Evolutionary conservation across 1,284 basidiomycete genomes (phyloP), one percentile per base, ranked within the genome.

Genomic region (Sporisorium exsertum): DNA sequence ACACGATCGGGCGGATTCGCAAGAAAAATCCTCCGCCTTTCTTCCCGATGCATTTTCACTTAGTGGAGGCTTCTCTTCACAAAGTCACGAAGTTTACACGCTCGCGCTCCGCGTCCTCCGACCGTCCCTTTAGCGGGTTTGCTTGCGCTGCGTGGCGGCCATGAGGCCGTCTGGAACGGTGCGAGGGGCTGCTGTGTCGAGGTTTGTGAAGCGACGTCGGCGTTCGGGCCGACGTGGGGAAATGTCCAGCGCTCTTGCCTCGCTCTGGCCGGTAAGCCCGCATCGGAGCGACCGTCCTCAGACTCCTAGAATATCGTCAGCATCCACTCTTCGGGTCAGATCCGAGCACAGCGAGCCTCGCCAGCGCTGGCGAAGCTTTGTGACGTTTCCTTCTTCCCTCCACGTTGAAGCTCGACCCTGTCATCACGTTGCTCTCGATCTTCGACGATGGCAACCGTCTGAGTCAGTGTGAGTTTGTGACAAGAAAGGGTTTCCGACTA

Each of bases 1-100:
- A 63, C 60, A 49, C 60, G 60, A 63, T 63, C 60, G 60, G 60
- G 60, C 24, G 29, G 26, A 22, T 26, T 37, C 26, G 20, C 37
- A 24, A 24, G 16, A 18, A 42, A 42, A 18, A 15, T 40, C 24
- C 4, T 18, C 16, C 37, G 5, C 16, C 13, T 40, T 18, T 40
- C 16, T 40, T 16, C 37, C 37, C 37, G 37, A 40, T 40, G 37
- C 16, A 40, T 9, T 40, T n/a, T 18, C n/a, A 8, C 1, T 20
- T 20, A n/a, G n/a, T 20, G 40, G n/a, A 43, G 40, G 40, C 9
- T 43, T 40, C 37, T 40, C 5, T n/a, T 40, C 37, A n/a, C 37
- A 40, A 40, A n/a, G 4, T 16, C 37, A 35, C 33, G 5, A 40
- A 20, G n/a, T 20, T 40, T 5, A 18, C 37, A 40, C 40, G n/a